Percentiles rank a stretch among this genome's conserved stretches.
Conservation (phyloP, 495 filamentous ascomycete genomes). For the Neurospora sp. region DNA sequence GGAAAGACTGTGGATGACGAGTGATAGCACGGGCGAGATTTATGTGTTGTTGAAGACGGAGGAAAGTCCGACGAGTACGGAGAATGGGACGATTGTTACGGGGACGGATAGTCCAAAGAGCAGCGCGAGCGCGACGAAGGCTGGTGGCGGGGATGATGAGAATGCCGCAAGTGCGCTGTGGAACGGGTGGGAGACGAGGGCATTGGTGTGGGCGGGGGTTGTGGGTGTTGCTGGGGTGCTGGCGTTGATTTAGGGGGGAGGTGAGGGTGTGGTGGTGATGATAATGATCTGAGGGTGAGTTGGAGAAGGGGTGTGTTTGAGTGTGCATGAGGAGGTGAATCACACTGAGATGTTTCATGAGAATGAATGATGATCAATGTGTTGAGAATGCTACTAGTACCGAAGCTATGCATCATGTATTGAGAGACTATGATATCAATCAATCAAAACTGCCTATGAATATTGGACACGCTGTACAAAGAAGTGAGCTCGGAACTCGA, state of each 20-base stretch:
- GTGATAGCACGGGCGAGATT: slow-evolving; percentile 43
- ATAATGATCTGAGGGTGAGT: not conserved
- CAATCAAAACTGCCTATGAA: not conserved
- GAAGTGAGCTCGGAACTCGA: not conserved
- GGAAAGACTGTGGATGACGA: slow-evolving; percentile 38
- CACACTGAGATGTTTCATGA: not conserved
- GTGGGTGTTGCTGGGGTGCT: not conserved
- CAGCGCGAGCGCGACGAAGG: not conserved
- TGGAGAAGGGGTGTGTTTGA: too few relatives aligned
- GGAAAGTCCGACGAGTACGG: slow-evolving; percentile 3
- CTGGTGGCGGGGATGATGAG: not conserved
- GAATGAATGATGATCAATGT: not conserved
- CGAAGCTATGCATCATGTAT: not conserved
- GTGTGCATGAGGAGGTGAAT: not conserved
- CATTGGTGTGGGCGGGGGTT: not conserved
- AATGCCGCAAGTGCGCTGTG: not conserved
- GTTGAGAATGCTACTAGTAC: not conserved
- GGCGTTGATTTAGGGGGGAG: not conserved
- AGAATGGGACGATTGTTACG: slow-evolving; percentile 11
- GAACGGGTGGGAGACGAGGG: not conserved
- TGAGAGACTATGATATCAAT: not conserved
- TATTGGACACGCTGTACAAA: not conserved
- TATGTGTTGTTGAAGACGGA: slow-evolving; percentile 29
- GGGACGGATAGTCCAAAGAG: not conserved
- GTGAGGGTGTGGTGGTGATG: not conserved